These are phyloP conservation scores for Fusarium acutatum DNA, from an alignment of 2,329 filamentous ascomycete species.

Conservation along the genomic window DNA sequence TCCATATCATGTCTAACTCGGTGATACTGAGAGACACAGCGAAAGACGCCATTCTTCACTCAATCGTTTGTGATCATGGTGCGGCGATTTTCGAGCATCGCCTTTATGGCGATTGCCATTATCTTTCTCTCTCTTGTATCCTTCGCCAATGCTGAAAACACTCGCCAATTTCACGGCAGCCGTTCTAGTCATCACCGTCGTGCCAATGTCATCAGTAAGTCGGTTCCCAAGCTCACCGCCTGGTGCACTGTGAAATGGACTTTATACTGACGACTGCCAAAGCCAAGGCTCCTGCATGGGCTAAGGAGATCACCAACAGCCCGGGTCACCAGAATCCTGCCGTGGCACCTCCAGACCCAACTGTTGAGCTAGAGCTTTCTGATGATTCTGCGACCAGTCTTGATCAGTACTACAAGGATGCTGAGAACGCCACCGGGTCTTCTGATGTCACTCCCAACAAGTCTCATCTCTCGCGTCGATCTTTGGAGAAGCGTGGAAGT, in stretches of 20 bases:
- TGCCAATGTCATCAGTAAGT: background rate
- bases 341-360: background rate
- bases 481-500: background rate
- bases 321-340: conserved; percentile 10
- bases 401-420: conserved; percentile 1
- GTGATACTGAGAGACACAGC: too few species aligned
- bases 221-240: too few species aligned
- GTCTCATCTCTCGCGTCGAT: background rate
- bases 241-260: too few species aligned
- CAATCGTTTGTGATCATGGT: background rate
- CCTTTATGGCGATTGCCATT: background rate
- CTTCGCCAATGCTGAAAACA: background rate
- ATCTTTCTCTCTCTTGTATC: background rate
- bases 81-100: background rate
- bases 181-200: background rate
- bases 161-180: background rate
- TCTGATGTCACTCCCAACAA: background rate
- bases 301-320: background rate
- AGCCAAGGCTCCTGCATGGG: conserved; percentile 7
- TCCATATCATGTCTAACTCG: background rate
- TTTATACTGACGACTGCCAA: background rate
- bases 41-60: background rate
- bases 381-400: background rate
- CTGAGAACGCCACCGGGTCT: background rate
- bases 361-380: conserved; percentile 1